Evolutionary conservation across 192 early-diverging fungal genomes (phyloP), one percentile per base, ranked within the genome.

Genomic region (Allomyces arbusculus): DNA sequence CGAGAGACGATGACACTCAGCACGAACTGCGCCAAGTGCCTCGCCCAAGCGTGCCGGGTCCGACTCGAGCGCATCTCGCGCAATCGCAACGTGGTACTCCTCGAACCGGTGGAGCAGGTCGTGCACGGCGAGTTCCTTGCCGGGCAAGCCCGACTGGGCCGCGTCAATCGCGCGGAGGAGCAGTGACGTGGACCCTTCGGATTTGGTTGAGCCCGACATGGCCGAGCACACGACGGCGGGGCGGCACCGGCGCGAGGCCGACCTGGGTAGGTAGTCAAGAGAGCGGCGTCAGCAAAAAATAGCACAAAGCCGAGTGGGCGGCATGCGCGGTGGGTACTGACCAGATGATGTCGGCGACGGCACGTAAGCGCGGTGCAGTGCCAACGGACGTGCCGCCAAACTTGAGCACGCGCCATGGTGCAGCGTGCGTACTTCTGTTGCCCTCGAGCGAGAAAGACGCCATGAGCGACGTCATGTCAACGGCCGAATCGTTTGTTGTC

Each of bases 341-440:
- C 92, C 91, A 85, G 69, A 98, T 92, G 68, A 76, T 79, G 68
- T 78, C 78, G 63, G 83, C 78, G 63, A 89, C 87, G 64, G 75
- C 82, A 26, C 87, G 80, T 14, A 87, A 67, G 70, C 86, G 87
- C 72, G 87, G 33, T 7, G 33, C 33, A 3, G 33, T 92, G 66
- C 95, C 94, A 43, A 99, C 90, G 66, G 85, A 88, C 33, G 95
- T 99, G 33, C 95, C 94, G 67, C 95, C 95, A 83, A 91, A 99
- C 81, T 99, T 99, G 72, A 87, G 88, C 40, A 89, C 88, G 66
- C 86, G 71, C 76, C 82, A 84, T 58, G 85, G 86, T 7, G 33
- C 33, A 7, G n/a, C n/a, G n/a, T n/a, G n/a, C n/a, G n/a, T n/a
- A n/a, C n/a, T n/a, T n/a, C 33, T 40, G 33, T 7, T 40, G 33